Percentiles rank a stretch among this genome's conserved stretches.
phyloP scores from a whole-genome alignment of 495 filamentous ascomycete genomes.

The Aspergillus asperescens region DNA sequence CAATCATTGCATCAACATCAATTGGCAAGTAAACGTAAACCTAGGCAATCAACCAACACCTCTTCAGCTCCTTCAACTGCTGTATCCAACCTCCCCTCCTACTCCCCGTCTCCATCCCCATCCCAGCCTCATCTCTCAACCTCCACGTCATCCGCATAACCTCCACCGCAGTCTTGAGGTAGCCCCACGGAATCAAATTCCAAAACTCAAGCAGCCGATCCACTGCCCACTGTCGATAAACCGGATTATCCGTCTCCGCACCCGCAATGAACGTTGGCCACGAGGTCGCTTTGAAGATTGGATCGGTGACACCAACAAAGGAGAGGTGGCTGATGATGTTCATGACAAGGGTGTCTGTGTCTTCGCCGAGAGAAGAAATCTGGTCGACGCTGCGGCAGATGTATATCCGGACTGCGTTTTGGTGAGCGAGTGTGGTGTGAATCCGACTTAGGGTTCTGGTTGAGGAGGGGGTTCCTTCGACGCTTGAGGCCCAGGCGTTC shows the following conservation, averaged over 20 bases:
- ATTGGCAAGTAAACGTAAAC: not conserved
- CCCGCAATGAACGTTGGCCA: slow-evolving; percentile 14
- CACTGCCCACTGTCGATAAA: slow-evolving; percentile 3
- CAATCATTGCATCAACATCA: too few relatives aligned
- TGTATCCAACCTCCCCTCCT: not conserved
- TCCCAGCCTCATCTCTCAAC: not conserved
- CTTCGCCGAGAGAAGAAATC: not conserved
- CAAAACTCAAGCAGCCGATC: not conserved
- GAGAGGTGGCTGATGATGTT: slow-evolving; percentile 1
- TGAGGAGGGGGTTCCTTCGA: not conserved
- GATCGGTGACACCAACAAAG: not conserved
- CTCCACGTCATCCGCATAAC: slow-evolving; percentile 5
- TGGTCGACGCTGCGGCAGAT: not conserved
- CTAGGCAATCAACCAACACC: slow-evolving; percentile 1
- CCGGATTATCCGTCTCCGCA: slow-evolving; percentile 1
- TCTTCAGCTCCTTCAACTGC: not conserved
- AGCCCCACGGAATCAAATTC: slow-evolving; percentile 8
- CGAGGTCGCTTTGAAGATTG: slow-evolving; percentile 2
- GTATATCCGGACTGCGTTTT: slow-evolving; percentile 1
- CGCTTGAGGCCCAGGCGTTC: not conserved
- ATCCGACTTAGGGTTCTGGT: not conserved
- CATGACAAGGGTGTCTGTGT: not conserved
- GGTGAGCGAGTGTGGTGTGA: not conserved
- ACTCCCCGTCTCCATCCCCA: not conserved
- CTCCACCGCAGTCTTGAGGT: slow-evolving; percentile 5